These are phyloP conservation scores for Colletotrichum costaricense DNA, from an alignment of 2,329 filamentous ascomycete genomes.

Conservation along the genomic window DNA sequence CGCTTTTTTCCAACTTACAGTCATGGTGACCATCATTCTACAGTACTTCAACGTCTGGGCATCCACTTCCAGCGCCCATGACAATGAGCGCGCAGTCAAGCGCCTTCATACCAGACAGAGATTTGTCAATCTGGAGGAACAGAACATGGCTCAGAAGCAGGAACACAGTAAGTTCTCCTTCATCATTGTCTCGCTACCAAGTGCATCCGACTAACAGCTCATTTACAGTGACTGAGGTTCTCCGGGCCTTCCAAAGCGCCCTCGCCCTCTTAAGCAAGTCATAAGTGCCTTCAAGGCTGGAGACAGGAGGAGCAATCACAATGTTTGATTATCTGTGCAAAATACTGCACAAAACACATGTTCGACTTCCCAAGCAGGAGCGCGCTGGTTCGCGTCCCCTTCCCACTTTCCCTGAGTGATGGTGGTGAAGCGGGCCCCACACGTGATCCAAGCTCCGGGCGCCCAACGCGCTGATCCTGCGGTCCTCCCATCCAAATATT, in stretches of 20 bases:
- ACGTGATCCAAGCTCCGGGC: constrained; percentile 33
- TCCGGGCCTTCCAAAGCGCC: constrained; percentile 72
- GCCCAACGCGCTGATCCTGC: constrained; percentile 14
- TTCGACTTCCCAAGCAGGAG: neutral
- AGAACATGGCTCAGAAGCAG: constrained; percentile 77
- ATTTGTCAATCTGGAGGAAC: constrained; percentile 81
- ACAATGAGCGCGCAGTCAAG: constrained; percentile 82
- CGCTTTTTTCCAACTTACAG: neutral
- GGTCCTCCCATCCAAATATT: neutral
- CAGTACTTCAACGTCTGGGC: constrained; percentile 88
- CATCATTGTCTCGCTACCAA: neutral
- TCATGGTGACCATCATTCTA: constrained; percentile 6
- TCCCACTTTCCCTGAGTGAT: constrained; percentile 1
- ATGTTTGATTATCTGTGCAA: constrained; percentile 14
- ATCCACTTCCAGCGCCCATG: constrained; percentile 75
- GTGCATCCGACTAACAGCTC: constrained; percentile 38
- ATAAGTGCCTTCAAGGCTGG: neutral
- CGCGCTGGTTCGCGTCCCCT: constrained; percentile 7
- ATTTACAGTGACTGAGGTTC: constrained; percentile 63
- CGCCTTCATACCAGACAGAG: constrained; percentile 83
- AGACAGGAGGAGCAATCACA: neutral
- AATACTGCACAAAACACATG: constrained; percentile 1
- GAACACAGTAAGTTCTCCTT: constrained; percentile 75
- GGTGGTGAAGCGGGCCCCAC: constrained; percentile 18
- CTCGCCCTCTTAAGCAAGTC: constrained; percentile 61